These are phyloP conservation scores for Posidonia australis DNA, from an alignment of 106 monocot species.

Conservation along the genomic window DNA sequence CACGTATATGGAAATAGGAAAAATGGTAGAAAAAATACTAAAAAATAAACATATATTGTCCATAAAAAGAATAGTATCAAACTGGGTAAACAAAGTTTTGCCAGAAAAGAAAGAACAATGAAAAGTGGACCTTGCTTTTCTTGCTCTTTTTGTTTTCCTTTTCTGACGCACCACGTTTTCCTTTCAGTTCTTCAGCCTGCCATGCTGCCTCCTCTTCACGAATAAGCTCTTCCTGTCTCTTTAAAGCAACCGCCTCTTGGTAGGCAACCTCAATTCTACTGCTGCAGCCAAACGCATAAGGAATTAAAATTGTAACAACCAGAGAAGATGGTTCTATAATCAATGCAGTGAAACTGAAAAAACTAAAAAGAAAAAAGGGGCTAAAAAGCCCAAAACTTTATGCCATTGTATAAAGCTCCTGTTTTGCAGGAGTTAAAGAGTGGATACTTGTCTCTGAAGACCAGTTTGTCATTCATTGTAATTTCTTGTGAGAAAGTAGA, in stretches of 20 bases:
- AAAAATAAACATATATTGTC: background rate
- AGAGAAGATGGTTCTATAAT: background rate
- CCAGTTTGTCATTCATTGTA: too few relatives aligned
- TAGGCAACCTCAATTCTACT: constrained; percentile 91
- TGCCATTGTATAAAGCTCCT: too few relatives aligned
- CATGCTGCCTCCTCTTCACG: constrained; percentile 93
- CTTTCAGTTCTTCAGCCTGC: constrained; percentile 70
- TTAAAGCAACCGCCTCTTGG: constrained; percentile 88
- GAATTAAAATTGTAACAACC: constrained; percentile 2
- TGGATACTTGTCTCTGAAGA: too few relatives aligned
- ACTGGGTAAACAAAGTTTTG: background rate
- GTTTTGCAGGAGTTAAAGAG: too few relatives aligned
- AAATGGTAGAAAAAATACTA: background rate
- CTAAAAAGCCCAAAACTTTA: background rate
- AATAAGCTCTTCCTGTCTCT: constrained; percentile 96
- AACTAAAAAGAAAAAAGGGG: background rate
- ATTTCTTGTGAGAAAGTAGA: too few relatives aligned
- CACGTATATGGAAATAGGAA: background rate
- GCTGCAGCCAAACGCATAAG: constrained; percentile 18
- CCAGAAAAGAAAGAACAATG: background rate
- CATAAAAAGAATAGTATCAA: background rate
- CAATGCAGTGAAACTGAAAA: background rate
- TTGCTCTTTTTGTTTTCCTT: constrained; percentile 79
- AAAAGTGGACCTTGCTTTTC: constrained; percentile 65
- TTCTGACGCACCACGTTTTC: constrained; percentile 47